Base-by-base conservation (phyloP, 257 asterid genomes). In the Apocynum venetum region DNA sequence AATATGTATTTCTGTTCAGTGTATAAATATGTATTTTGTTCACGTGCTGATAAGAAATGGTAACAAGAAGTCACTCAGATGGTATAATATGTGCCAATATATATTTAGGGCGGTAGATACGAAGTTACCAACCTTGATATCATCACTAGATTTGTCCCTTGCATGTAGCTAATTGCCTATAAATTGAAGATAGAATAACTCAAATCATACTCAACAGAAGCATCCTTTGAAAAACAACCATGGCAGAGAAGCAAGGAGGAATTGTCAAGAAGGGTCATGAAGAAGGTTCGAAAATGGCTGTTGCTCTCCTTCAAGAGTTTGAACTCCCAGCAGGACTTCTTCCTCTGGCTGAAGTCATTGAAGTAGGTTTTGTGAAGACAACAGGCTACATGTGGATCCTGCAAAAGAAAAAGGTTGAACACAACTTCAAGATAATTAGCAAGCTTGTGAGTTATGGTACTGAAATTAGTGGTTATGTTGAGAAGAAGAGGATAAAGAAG, bases 351-450 rank as follows among this genome's bases (percentile, higher is more conserved):
- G 89, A 89, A 17, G 96, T 91, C 76, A 41, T 86, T 5, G 96
- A 92, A 77, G 96, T 89, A 0, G 97, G 96, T 2, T 88, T 91
- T 47, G 93, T 88, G 74, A 84, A 87, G 76, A 69, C 59, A 82
- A 88, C 87, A 0, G 92, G 97, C 0, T 91, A 92, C 88, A 88
- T 88, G 90, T 92, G 97, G 96, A 87, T 91, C 72, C 74, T 75
- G 57, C 97, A 91, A 76, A 83, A 76, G 78, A 91, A 91, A 60
- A 91, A 88, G 71, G 82, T 91, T 2, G 96, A 88, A 75, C 97
- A 91, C 64, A 79, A 47, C 31, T 92, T 88, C 91, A 89, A 88
- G 84, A 75, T 86, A 75, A 87, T 92, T 13, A 83, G 85, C 87
- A 89, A 89, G 82, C 87, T 76, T 6, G 97, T 86, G 79, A 86